A percentile compares a stretch with the other conserved stretches of the same genome.
Conservation (phyloP, 2,329 filamentous ascomycete species). For the Diplodia mutila region DNA sequence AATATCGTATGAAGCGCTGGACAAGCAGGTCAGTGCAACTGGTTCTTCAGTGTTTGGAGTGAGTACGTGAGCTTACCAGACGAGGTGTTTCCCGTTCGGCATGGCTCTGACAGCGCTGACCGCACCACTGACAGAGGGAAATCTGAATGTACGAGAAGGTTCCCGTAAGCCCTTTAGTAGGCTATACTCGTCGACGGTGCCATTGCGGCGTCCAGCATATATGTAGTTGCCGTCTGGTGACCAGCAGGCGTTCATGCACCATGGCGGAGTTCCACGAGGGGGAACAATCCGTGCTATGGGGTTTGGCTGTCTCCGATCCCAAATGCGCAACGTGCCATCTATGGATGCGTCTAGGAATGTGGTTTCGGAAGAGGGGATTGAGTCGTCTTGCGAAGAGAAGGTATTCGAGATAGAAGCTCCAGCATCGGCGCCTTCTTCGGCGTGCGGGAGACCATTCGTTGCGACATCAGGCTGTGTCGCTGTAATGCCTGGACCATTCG, state of each 20-base stretch:
- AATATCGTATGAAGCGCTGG: slow-evolving; percentile 87
- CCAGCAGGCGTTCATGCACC: slow-evolving; percentile 98
- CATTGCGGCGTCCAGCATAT: slow-evolving; percentile 87
- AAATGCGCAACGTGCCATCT: slow-evolving; percentile 87
- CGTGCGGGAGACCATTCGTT: slow-evolving; percentile 54
- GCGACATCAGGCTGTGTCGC: neutral
- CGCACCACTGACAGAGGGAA: slow-evolving; percentile 85
- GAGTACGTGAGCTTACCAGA: slow-evolving; percentile 65
- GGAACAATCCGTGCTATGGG: slow-evolving; percentile 80
- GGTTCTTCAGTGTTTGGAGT: neutral
- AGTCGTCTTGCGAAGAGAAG: slow-evolving; percentile 41
- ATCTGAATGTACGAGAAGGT: slow-evolving; percentile 79
- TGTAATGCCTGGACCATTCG: neutral
- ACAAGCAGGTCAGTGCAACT: slow-evolving; percentile 26
- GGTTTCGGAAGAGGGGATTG: slow-evolving; percentile 64
- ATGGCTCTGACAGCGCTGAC: slow-evolving; percentile 88
- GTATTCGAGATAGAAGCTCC: slow-evolving; percentile 21
- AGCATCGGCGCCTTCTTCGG: slow-evolving; percentile 48
- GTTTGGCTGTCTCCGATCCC: slow-evolving; percentile 79
- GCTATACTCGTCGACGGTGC: slow-evolving; percentile 92
- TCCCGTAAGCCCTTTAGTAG: slow-evolving; percentile 78
- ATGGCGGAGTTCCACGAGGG: slow-evolving; percentile 78
- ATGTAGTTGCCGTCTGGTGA: slow-evolving; percentile 93
- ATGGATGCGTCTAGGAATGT: slow-evolving; percentile 89
- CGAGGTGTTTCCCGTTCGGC: slow-evolving; percentile 87